These are phyloP conservation scores for Starmerella scarabaei DNA, from an alignment of 805 yeast genomes.

Conservation along the genomic window DNA sequence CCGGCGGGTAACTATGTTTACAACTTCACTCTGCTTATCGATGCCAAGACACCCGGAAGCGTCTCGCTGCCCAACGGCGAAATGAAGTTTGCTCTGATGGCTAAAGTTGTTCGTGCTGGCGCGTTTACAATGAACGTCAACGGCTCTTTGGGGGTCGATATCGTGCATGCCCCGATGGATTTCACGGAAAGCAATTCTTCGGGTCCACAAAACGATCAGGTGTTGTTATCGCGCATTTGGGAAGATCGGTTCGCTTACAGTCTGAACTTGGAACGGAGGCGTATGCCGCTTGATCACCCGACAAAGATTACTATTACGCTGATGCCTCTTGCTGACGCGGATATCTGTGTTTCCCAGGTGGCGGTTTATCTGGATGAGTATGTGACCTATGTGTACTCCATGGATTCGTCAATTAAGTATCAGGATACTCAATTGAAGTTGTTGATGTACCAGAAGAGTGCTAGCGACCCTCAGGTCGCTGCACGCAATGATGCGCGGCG, in stretches of 20 bases:
- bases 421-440: slow-evolving; percentile 20
- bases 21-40: slow-evolving; percentile 69
- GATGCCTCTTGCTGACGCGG: slow-evolving; percentile 49
- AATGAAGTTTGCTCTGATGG: slow-evolving; percentile 49
- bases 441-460: slow-evolving; percentile 18
- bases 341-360: slow-evolving; percentile 54
- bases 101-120: slow-evolving; percentile 52
- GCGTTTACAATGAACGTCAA: slow-evolving; percentile 58
- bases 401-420: slow-evolving; percentile 20
- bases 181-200: slow-evolving; percentile 50
- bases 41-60: slow-evolving; percentile 64
- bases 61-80: slow-evolving; percentile 59
- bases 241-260: slow-evolving; percentile 70
- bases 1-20: slow-evolving; percentile 72
- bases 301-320: slow-evolving; percentile 60
- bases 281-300: slow-evolving; percentile 61
- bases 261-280: slow-evolving; percentile 63
- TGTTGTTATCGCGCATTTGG: slow-evolving; percentile 72
- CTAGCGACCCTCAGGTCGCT: slow-evolving; percentile 2
- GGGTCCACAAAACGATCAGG: slow-evolving; percentile 56
- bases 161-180: slow-evolving; percentile 53
- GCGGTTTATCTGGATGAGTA: slow-evolving; percentile 19
- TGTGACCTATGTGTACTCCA: slow-evolving; percentile 22
- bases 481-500: background rate
- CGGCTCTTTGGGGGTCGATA: slow-evolving; percentile 45